Base-by-base conservation (phyloP, 257 asterid genomes). In the Solanum habrochaites region DNA sequence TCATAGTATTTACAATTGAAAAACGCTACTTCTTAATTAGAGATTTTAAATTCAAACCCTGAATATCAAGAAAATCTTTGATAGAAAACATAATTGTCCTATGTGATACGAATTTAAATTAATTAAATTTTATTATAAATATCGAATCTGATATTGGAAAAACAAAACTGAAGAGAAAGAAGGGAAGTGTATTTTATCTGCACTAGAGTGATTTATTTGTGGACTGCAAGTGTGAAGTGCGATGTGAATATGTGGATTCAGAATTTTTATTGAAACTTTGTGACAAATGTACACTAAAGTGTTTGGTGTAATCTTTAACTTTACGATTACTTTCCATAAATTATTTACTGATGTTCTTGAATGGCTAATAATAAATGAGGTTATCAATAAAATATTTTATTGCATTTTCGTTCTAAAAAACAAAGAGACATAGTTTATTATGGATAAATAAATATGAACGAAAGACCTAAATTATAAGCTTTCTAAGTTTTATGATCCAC, bases 11-110 rank as follows among this genome's bases (percentile, higher is more conserved):
- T 32, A 32, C 0, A 32, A 35, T 20, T 3, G 35, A 21, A 74
- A 7, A 75, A 7, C 42, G 4, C 1, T 20, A 56, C 2, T 56
- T 2, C 0, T 56, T 56, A 56, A 56, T 0, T 0, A 56, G 11
- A 18, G 8, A 4, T 18, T 1, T 18, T 56, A 4, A 3, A 20
- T 56, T 56, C 0, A 23, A 56, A 18, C 1, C 2, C 4, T 18
- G 11, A 0, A 56, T 56, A 56, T 56, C 0, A 1, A 56, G 1
- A 56, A 6, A 2, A 18, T 56, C 0, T 11, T 18, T 56, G 25
- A 0, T 2, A 56, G 11, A 2, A 56, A 56, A 0, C 1, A 18
- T 7, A 4, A 18, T 18, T 7, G 2, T 56, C 0, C 11, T 3
- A 56, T 3, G 4, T 18, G 4, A 0, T 0, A 56, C 0, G 2